Conservation (phyloP, 768 basidiomycete genomes). For the Russula sp. region DNA sequence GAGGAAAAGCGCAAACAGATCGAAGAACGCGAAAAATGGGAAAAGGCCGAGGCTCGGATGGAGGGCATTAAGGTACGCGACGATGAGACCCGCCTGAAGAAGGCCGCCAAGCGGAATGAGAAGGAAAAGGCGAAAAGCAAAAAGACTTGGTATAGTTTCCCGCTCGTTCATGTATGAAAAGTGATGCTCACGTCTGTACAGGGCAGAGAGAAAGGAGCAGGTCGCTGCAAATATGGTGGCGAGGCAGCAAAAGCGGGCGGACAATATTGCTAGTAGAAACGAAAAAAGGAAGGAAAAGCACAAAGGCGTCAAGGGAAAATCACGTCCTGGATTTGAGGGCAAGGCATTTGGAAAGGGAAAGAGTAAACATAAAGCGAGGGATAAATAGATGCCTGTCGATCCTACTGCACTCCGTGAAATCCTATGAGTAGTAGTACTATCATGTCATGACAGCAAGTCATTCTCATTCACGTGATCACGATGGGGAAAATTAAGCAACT, state of each 20-base stretch:
- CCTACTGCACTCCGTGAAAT: too few species aligned
- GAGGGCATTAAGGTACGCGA: slow-evolving; percentile 91
- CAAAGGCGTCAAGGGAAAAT: slow-evolving; percentile 50
- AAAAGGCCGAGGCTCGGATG: slow-evolving; percentile 80
- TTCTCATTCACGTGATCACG: slow-evolving; percentile 6
- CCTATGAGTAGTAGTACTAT: too few species aligned
- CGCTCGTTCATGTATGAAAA: slow-evolving; percentile 1
- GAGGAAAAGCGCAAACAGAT: slow-evolving; percentile 78
- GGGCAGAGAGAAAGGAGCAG: slow-evolving; percentile 85
- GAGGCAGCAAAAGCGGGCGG: slow-evolving; percentile 82
- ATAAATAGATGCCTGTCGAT: too few species aligned
- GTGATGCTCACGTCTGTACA: slow-evolving; percentile 30
- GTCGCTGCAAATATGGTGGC: slow-evolving; percentile 69
- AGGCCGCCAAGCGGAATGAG: slow-evolving; percentile 88
- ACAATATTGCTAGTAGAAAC: slow-evolving; percentile 83
- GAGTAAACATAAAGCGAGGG: slow-evolving; percentile 25
- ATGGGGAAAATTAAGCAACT: not conserved
- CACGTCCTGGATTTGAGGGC: slow-evolving; percentile 83
- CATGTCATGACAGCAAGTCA: too few species aligned
- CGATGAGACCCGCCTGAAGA: slow-evolving; percentile 79
- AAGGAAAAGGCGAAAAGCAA: slow-evolving; percentile 83
- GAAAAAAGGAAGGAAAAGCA: slow-evolving; percentile 64
- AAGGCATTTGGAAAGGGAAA: slow-evolving; percentile 63
- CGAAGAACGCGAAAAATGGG: slow-evolving; percentile 84
- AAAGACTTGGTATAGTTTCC: slow-evolving; percentile 68